A percentile compares a stretch with the other conserved stretches of the same genome.
Conservation (phyloP, 1,284 basidiomycete genomes). For the Rhodotorula sp. region DNA sequence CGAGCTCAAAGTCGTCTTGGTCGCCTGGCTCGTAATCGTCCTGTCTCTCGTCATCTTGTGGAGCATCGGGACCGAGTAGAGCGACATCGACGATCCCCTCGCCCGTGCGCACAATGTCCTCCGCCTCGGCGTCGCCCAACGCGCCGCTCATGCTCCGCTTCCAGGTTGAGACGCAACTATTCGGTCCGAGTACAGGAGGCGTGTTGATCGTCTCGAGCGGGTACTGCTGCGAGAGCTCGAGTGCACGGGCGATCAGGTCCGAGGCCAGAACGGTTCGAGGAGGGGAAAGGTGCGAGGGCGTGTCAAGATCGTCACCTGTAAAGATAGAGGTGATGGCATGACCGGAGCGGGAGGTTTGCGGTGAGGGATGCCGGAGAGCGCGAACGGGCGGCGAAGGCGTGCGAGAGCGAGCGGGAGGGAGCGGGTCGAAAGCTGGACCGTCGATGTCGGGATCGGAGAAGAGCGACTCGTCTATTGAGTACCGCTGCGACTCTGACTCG, state of each 20-base stretch:
- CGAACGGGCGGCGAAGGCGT: neutral
- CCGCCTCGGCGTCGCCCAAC: slow-evolving; percentile 37
- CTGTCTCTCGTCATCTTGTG: no score
- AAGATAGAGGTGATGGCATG: neutral
- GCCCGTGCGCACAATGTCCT: slow-evolving; percentile 27
- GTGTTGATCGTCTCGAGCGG: slow-evolving; percentile 33
- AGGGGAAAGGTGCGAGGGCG: neutral
- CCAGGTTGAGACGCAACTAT: slow-evolving; percentile 43
- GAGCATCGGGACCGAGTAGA: neutral
- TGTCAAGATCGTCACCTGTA: neutral
- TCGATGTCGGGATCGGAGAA: slow-evolving; percentile 35
- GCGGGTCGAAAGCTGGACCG: slow-evolving; percentile 15
- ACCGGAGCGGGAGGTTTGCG: neutral
- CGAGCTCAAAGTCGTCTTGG: slow-evolving; percentile 17
- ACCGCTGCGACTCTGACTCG: no score
- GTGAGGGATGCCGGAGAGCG: neutral
- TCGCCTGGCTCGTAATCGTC: neutral
- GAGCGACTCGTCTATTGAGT: slow-evolving; percentile 22
- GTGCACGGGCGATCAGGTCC: slow-evolving; percentile 34
- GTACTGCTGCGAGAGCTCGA: slow-evolving; percentile 31
- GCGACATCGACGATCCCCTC: slow-evolving; percentile 31
- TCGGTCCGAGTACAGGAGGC: slow-evolving; percentile 41
- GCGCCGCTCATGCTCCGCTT: neutral
- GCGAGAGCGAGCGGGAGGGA: neutral
- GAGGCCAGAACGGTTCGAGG: slow-evolving; percentile 28